phyloP scores from a whole-genome alignment of 305 asterid species.

The Solanum hybrid region DNA sequence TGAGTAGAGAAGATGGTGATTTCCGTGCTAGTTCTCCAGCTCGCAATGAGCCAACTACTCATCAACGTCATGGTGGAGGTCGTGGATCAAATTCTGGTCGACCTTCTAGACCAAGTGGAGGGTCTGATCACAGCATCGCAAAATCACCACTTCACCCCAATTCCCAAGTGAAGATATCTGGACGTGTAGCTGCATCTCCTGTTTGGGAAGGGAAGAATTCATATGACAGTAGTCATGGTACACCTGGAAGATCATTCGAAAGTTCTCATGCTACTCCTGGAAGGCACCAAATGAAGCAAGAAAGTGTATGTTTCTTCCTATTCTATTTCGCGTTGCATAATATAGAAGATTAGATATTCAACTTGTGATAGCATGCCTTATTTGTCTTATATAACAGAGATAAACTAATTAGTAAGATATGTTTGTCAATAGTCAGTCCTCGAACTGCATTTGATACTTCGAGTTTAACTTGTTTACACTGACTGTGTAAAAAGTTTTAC shows the following conservation, averaged over 20 bases:
- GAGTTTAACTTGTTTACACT: not conserved
- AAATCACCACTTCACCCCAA: conserved; percentile 57
- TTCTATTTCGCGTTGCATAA: not conserved
- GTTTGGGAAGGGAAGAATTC: conserved; percentile 45
- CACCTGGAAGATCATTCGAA: conserved; percentile 35
- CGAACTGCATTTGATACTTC: not conserved
- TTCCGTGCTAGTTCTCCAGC: conserved; percentile 27
- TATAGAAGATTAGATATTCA: not conserved
- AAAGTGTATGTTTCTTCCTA: conserved; percentile 40
- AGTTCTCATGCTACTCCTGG: conserved; percentile 16
- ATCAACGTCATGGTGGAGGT: conserved; percentile 30
- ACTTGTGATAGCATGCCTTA: not conserved
- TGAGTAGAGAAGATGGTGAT: conserved; percentile 33
- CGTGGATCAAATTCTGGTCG: conserved; percentile 29
- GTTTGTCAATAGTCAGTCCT: too few species aligned
- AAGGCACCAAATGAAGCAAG: conserved; percentile 35
- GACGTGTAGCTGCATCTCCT: conserved; percentile 44
- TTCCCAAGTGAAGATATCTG: conserved; percentile 31
- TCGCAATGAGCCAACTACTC: conserved; percentile 13
- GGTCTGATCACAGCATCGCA: conserved; percentile 48
- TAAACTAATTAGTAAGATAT: not conserved
- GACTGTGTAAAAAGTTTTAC: not conserved
- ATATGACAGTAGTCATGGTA: conserved; percentile 43
- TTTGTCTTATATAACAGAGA: not conserved
- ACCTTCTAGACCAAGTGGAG: conserved; percentile 32